phyloP scores from a whole-genome alignment of 345 rosid species.

The Geranium rotundifolium region DNA sequence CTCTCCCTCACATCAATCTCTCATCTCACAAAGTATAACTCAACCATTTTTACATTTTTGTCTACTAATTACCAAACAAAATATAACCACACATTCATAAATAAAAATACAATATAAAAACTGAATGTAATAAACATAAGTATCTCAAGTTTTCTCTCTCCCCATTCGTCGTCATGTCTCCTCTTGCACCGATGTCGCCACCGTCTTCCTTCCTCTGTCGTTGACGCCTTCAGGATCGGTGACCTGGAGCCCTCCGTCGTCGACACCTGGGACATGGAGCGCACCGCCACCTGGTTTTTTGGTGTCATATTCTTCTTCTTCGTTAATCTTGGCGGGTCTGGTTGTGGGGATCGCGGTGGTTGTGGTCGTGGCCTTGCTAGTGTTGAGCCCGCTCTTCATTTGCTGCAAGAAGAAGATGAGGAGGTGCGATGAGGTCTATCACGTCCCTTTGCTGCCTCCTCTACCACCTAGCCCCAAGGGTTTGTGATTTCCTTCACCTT shows the following conservation, averaged over 20 bases:
- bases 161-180: slow-evolving; percentile 7
- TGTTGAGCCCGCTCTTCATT: slow-evolving; percentile 39
- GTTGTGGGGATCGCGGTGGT: slow-evolving; percentile 64
- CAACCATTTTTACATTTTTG: too few species aligned
- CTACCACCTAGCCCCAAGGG: slow-evolving; percentile 47
- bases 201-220: slow-evolving; percentile 16
- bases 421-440: slow-evolving; percentile 27
- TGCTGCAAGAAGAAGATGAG: slow-evolving; percentile 48
- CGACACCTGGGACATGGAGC: slow-evolving; percentile 19
- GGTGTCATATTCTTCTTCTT: slow-evolving; percentile 18
- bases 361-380: slow-evolving; percentile 35
- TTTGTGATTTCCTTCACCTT: slow-evolving; percentile 4
- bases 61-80: too few species aligned
- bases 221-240: slow-evolving; percentile 27
- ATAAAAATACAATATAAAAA: too few species aligned
- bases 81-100: too few species aligned
- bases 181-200: slow-evolving; percentile 8
- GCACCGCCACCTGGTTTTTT: slow-evolving; percentile 29
- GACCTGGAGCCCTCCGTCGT: too few species aligned
- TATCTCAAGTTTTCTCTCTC: too few species aligned
- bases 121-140: too few species aligned
- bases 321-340: slow-evolving; percentile 37
- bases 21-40: too few species aligned
- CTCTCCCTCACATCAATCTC: too few species aligned
- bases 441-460: slow-evolving; percentile 39